Evolutionary conservation across 2,329 filamentous ascomycete species (phyloP).

Genomic region (Calonectria montana): DNA sequence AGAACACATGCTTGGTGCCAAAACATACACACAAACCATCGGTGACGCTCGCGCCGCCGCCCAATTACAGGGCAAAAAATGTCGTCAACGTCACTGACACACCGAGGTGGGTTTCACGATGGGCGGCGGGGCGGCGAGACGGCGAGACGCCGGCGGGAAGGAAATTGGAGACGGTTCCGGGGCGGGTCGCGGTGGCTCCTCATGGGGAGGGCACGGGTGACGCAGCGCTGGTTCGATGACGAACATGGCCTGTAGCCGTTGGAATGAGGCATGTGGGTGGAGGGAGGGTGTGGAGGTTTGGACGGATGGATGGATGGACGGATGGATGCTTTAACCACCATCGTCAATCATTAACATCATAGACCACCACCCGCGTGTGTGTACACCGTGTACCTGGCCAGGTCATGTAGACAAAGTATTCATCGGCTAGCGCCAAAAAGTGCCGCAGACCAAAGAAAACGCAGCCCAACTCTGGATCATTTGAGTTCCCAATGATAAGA

Average conservation of each 20-base stretch:
- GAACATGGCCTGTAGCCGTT: background rate
- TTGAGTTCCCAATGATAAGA: constrained; percentile 7
- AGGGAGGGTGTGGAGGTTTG: background rate
- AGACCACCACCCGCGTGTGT: background rate
- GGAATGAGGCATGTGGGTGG: background rate
- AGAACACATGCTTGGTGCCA: no score
- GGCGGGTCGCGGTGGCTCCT: background rate
- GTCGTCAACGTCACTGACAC: background rate
- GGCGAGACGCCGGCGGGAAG: constrained; percentile 20
- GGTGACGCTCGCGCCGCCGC: background rate
- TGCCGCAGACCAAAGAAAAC: background rate
- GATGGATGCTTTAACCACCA: background rate
- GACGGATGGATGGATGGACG: background rate
- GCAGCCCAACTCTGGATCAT: background rate
- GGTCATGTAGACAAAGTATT: background rate
- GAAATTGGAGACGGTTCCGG: constrained; percentile 19
- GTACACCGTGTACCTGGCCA: background rate
- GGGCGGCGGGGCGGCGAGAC: background rate
- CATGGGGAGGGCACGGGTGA: background rate
- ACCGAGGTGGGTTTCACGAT: constrained; percentile 15
- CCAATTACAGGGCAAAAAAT: background rate
- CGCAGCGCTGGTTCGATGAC: background rate
- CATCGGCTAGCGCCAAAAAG: background rate
- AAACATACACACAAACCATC: background rate
- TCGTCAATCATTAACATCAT: background rate